Base-by-base conservation (phyloP, 495 filamentous ascomycete genomes). In the Bathelium albidoporum region DNA sequence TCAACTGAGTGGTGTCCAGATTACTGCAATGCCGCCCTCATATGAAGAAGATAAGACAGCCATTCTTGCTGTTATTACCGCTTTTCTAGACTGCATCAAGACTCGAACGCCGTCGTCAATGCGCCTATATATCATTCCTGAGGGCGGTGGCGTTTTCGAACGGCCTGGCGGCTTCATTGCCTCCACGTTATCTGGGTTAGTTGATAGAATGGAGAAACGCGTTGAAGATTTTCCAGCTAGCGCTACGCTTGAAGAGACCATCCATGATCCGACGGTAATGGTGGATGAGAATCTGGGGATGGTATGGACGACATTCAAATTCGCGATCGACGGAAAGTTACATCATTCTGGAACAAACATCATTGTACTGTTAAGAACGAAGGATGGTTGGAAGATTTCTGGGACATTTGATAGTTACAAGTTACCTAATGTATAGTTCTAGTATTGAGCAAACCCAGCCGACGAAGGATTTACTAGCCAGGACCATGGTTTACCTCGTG, bases 301-400 rank as follows among this genome's bases (percentile, higher is more conserved):
- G 24, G 24, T 16, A 2, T 55, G 49, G 49, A 20, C 49, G 24
- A 4, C 20, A 0, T 55, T 55, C 49, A 55, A 55, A 9, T 55
- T 26, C 29, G 29, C 24, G 26, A 29, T 55, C 29, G 49, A 29
- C 20, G 49, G 49, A 20, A 55, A 55, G 49, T 24, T 55, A 9
- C 20, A 55, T 20, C 49, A 55, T 55, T 55, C 0, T 55, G 49
- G 49, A 0, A 55, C 49, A 2, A 55, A 55, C 16, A 20, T 55
- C 16, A 9, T 55, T 29, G 49, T 29, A 20, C 20, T 55, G 49
- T 29, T 55, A 5, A 55, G 49, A 20, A 20, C 20, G 24, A 55
- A 55, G 22, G 49, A 55, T 10, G 24, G 49, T 28, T 55, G 49
- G 49, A 55, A 55, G 20, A 55, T 55, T 29, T 55, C 49, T n/a